Evolutionary conservation across 2,329 filamentous ascomycete species (phyloP).

Genomic region (Colletotrichum theobromicola): DNA sequence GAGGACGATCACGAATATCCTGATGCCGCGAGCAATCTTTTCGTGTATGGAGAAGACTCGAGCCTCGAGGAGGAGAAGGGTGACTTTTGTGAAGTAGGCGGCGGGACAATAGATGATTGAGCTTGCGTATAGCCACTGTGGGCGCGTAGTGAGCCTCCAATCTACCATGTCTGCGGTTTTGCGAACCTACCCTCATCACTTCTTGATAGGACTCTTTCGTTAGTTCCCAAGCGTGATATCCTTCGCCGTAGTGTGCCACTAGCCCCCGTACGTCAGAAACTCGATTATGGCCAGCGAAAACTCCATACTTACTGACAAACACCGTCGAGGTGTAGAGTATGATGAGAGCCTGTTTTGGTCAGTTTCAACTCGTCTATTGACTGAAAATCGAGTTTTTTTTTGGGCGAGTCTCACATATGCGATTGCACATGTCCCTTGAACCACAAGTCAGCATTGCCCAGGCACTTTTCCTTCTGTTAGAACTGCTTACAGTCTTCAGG

Average conservation of each 20-base stretch:
- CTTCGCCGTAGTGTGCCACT: constrained; percentile 28
- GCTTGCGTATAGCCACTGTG: constrained; percentile 31
- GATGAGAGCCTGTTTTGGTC: neutral
- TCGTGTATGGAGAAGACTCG: constrained; percentile 32
- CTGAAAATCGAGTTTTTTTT: neutral
- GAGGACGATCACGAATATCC: constrained; percentile 30
- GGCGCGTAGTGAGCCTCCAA: neutral
- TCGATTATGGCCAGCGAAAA: neutral
- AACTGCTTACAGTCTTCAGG: constrained; percentile 6
- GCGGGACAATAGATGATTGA: constrained; percentile 33
- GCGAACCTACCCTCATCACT: constrained; percentile 21
- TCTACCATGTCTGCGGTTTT: neutral
- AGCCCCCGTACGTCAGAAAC: constrained; percentile 11
- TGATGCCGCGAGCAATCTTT: constrained; percentile 29
- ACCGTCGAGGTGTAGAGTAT: constrained; percentile 1
- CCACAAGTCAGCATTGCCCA: neutral
- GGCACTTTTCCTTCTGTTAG: too few species aligned
- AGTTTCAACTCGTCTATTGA: neutral
- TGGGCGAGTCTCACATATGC: constrained; percentile 15
- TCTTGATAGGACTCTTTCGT: constrained; percentile 17
- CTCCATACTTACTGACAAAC: constrained; percentile 4
- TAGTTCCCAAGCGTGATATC: constrained; percentile 28
- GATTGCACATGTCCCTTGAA: constrained; percentile 5
- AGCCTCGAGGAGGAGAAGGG: constrained; percentile 35
- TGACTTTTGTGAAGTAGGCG: constrained; percentile 34